phyloP scores from a whole-genome alignment of 768 basidiomycete genomes.

The Suillus subaureus region DNA sequence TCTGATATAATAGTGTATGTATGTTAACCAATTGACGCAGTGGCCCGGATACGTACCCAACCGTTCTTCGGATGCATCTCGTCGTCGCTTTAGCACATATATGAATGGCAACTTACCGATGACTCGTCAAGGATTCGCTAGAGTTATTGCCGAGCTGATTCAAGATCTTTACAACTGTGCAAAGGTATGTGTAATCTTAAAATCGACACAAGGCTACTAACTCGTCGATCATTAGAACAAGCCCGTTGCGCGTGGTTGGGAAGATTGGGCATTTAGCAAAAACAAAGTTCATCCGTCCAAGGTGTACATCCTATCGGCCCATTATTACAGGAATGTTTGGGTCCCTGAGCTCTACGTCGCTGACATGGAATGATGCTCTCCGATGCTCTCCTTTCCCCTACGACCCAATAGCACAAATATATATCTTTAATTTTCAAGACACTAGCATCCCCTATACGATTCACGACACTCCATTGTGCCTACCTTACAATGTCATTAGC shows the following conservation, averaged over 20 bases:
- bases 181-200: not conserved
- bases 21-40: conserved; percentile 7
- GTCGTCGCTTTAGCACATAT: conserved; percentile 17
- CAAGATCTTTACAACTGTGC: not conserved
- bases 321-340: conserved; percentile 32
- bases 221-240: not conserved
- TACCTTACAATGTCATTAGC: not conserved
- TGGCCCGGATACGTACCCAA: conserved; percentile 26
- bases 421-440: not conserved
- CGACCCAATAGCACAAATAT: no score
- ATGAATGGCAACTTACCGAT: conserved; percentile 3
- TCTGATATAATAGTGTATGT: not conserved
- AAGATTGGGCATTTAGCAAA: conserved; percentile 21
- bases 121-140: conserved; percentile 22
- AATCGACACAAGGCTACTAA: not conserved
- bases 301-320: conserved; percentile 24
- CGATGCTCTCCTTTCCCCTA: not conserved
- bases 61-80: conserved; percentile 11
- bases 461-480: not conserved
- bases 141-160: conserved; percentile 6
- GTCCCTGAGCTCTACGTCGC: conserved; percentile 32
- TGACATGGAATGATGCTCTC: conserved; percentile 13
- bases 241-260: conserved; percentile 12
- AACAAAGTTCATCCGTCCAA: conserved; percentile 21
- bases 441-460: not conserved